Percentiles rank a stretch among this genome's conserved stretches.
Evolutionary conservation across 1,284 basidiomycete species (phyloP).

Genomic region (Trichosporon sp.): DNA sequence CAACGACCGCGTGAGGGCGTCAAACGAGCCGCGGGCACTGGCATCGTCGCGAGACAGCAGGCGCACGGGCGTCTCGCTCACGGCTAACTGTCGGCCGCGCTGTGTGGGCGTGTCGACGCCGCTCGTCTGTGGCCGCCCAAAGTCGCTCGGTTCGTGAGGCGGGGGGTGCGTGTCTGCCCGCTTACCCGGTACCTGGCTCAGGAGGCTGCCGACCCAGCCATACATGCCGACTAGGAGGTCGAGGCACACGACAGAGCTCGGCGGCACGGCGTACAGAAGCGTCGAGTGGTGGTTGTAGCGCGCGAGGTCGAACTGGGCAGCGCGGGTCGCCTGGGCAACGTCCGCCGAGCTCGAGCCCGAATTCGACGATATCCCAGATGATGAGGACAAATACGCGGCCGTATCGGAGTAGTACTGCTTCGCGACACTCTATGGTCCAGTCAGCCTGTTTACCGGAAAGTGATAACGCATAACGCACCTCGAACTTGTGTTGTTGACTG

Average conservation of each 20-base stretch:
- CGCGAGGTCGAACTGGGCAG: constrained; percentile 52
- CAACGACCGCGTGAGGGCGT: constrained; percentile 39
- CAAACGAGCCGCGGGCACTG: constrained; percentile 25
- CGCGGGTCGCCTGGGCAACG: constrained; percentile 45
- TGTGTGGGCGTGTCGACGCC: constrained; percentile 32
- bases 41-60: constrained; percentile 33
- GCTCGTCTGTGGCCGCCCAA: constrained; percentile 14
- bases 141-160: constrained; percentile 24
- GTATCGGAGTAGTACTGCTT: constrained; percentile 54
- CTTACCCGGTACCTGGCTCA: constrained; percentile 36
- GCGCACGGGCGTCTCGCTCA: constrained; percentile 33
- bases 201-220: constrained; percentile 48
- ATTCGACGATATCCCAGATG: background rate
- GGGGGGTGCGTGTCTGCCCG: constrained; percentile 30
- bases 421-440: constrained; percentile 40
- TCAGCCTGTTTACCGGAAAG: constrained; percentile 3
- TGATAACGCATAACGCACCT: constrained; percentile 39
- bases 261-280: constrained; percentile 53
- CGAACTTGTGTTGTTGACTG: constrained; percentile 46
- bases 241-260: constrained; percentile 50
- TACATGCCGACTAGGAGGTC: constrained; percentile 53
- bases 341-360: constrained; percentile 32
- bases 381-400: constrained; percentile 44
- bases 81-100: constrained; percentile 31
- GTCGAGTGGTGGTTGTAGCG: constrained; percentile 54